A percentile compares a stretch with the other conserved stretches of the same genome.
Conservation (phyloP, 2,329 filamentous ascomycete species). For the Colletotrichum scovillei region DNA sequence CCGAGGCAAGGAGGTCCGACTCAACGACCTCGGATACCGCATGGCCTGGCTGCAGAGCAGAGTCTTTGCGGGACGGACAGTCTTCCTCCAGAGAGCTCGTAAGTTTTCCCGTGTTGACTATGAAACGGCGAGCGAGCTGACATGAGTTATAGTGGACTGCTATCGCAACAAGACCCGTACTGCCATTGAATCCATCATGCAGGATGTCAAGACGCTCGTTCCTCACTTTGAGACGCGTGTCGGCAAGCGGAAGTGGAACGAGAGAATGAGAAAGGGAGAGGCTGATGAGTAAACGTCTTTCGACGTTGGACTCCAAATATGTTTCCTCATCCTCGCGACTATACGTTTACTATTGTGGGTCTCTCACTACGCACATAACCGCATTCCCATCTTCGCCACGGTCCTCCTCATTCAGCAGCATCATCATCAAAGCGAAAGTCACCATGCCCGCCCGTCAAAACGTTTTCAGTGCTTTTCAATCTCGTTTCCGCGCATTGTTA, state of each 20-base stretch:
- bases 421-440: slow-evolving; percentile 27
- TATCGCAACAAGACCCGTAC: slow-evolving; percentile 92
- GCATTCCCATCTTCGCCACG: neutral
- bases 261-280: slow-evolving; percentile 58
- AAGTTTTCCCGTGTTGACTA: slow-evolving; percentile 57
- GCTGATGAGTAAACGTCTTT: slow-evolving; percentile 40
- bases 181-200: slow-evolving; percentile 80
- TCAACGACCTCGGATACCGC: slow-evolving; percentile 93
- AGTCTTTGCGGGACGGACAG: slow-evolving; percentile 85
- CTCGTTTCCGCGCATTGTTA: slow-evolving; percentile 23
- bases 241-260: slow-evolving; percentile 82
- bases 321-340: neutral
- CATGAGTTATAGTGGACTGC: slow-evolving; percentile 79
- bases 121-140: neutral
- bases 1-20: slow-evolving; percentile 84
- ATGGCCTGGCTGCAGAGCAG: slow-evolving; percentile 98
- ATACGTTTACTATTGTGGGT: slow-evolving; percentile 11
- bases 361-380: slow-evolving; percentile 24
- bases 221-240: slow-evolving; percentile 90
- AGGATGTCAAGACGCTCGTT: slow-evolving; percentile 78
- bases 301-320: neutral
- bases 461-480: slow-evolving; percentile 3
- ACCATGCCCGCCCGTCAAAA: slow-evolving; percentile 17
- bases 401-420: slow-evolving; percentile 29
- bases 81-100: slow-evolving; percentile 93